Evolutionary conservation across 2,329 filamentous ascomycete genomes (phyloP).

Genomic region (Phialophora macrospora): DNA sequence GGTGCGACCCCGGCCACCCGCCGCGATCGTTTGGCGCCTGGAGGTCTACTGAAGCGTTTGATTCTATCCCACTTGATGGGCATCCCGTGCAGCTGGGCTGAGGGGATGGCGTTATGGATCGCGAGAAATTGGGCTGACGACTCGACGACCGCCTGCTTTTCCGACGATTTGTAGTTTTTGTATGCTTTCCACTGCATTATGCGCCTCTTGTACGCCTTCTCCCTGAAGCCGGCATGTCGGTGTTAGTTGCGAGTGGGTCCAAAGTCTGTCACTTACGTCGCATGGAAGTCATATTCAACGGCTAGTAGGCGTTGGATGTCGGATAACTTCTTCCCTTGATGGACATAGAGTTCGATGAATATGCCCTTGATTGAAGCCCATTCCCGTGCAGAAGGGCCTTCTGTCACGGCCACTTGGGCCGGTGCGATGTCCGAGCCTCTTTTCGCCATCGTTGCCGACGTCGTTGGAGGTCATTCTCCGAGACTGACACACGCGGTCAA

Average conservation of each 20-base stretch:
- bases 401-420: constrained; percentile 8
- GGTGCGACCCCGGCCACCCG: constrained; percentile 4
- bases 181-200: constrained; percentile 17
- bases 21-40: constrained; percentile 3
- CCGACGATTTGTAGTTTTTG: constrained; percentile 20
- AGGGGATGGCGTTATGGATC: neutral
- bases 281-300: constrained; percentile 20
- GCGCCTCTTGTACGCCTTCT: constrained; percentile 25
- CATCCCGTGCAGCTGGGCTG: constrained; percentile 11
- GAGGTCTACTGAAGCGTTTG: constrained; percentile 16
- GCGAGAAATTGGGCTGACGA: neutral
- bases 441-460: neutral
- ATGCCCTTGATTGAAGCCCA: constrained; percentile 22
- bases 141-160: constrained; percentile 14
- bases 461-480: neutral
- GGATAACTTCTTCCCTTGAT: constrained; percentile 18
- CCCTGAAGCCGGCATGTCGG: neutral
- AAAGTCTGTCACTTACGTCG: constrained; percentile 15
- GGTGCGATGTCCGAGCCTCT: neutral
- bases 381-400: constrained; percentile 16
- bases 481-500: neutral
- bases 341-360: constrained; percentile 22
- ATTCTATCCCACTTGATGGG: constrained; percentile 22
- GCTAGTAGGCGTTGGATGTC: constrained; percentile 14
- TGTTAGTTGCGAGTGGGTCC: neutral